A percentile compares a stretch with the other conserved stretches of the same genome.
These are phyloP conservation scores for Oemleria cerasiformis DNA, from an alignment of 306 rosid genomes.

Conservation along the genomic window DNA sequence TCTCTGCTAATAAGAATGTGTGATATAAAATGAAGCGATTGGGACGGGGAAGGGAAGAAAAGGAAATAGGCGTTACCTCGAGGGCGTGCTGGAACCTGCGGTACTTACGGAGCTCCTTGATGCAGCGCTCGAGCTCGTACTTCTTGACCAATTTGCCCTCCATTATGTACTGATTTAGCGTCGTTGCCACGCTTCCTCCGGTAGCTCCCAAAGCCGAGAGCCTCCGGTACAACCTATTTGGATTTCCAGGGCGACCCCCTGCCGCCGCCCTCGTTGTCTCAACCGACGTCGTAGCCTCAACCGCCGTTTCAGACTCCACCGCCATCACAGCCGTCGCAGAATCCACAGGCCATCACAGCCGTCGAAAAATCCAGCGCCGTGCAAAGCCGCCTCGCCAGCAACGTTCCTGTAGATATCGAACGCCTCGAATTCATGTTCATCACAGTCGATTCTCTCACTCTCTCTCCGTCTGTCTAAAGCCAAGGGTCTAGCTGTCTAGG, in stretches of 20 bases:
- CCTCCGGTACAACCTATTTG: slow-evolving; percentile 43
- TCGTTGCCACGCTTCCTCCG: slow-evolving; percentile 54
- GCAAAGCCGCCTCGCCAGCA: slow-evolving; percentile 38
- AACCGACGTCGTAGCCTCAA: slow-evolving; percentile 14
- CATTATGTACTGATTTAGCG: slow-evolving; percentile 52
- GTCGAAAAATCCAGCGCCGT: not conserved
- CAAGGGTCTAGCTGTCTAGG: slow-evolving; percentile 18
- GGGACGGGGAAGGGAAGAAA: not conserved
- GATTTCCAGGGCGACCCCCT: slow-evolving; percentile 1
- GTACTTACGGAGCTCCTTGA: slow-evolving; percentile 63
- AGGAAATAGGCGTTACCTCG: slow-evolving; percentile 41
- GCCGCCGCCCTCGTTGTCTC: slow-evolving; percentile 1
- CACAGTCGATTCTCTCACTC: not conserved
- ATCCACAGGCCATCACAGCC: too few relatives aligned
- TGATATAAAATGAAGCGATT: not conserved
- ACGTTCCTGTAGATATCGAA: slow-evolving; percentile 27
- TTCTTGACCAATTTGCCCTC: slow-evolving; percentile 54
- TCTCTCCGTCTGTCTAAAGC: not conserved
- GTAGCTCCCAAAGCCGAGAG: slow-evolving; percentile 52
- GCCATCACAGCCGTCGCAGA: slow-evolving; percentile 21
- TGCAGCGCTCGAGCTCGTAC: slow-evolving; percentile 39
- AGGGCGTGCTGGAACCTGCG: slow-evolving; percentile 49
- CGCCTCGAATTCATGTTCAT: slow-evolving; percentile 43
- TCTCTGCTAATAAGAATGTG: not conserved
- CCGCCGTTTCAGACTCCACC: slow-evolving; percentile 37